Base-by-base conservation (phyloP, 2,329 filamentous ascomycete genomes). In the Sporothrix brasiliensis region DNA sequence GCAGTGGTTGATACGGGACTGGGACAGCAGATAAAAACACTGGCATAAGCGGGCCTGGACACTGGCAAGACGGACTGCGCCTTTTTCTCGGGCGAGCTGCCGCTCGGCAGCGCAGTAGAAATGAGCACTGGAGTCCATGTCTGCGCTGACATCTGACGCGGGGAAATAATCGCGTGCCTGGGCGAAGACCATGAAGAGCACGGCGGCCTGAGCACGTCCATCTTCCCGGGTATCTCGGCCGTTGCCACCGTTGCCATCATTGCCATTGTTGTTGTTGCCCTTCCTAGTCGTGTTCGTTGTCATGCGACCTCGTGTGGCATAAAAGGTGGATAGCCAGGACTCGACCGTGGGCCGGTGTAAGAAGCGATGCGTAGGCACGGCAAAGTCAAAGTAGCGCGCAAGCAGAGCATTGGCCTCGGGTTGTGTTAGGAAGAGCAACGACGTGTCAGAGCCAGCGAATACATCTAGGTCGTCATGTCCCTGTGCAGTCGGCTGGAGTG, bases 1-100 rank as follows among this genome's bases (percentile, higher is more conserved):
- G 70, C 80, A 82, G 53, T 83, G 81, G 67, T 84, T 84, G 73
- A 84, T 78, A 2, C 83, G 80, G 3, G 82, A 84, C 7, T 79
- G 80, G 0, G 81, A 77, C 0, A 84, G 77, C 0, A 84, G 77
- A 68, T 82, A 84, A 41, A 80, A 81, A 47, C 81, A 82, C 73
- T 83, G 82, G 0, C 77, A 73, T 0, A 84, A 73, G 0, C 81
- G 78, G 3, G 81, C 81, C 72, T 83, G 81, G 0, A 82, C 78
- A 39, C 80, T 81, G 4, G 78, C 77, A 4, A 83, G 74, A 3
- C 79, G 76, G 11, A 81, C 78, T 2, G 77, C 77, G 0, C 81
- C 81, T 10, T 77, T 78, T 60, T 83, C 81, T 50, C 77, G 77
- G 41, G 79, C 74, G 6, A 81, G 76, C 66, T 81, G 80, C 69